phyloP scores from a whole-genome alignment of 257 asterid species.

The Capsicum rhomboideum region DNA sequence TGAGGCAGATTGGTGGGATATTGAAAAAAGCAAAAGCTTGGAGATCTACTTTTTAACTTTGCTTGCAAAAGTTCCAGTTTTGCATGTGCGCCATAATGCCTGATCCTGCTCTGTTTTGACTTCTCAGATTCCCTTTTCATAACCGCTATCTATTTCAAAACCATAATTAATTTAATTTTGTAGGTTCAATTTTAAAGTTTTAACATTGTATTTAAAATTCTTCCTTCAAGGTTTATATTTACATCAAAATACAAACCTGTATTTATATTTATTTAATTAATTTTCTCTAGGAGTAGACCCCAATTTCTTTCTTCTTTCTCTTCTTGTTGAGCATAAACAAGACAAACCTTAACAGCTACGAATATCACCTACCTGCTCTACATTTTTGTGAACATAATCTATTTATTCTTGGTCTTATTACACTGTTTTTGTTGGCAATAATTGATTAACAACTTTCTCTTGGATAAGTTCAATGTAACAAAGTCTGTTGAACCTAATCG shows the following conservation, averaged over 20 bases:
- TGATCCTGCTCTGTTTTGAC: background rate
- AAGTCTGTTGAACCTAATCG: background rate
- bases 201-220: background rate
- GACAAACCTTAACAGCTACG: background rate
- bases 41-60: slow-evolving; percentile 6
- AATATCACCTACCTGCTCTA: background rate
- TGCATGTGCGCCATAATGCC: slow-evolving; percentile 11
- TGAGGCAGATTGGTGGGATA: no score
- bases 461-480: background rate
- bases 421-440: background rate
- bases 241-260: background rate
- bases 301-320: background rate
- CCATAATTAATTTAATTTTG: background rate
- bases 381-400: background rate
- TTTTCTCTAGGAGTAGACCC: background rate
- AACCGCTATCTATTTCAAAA: background rate
- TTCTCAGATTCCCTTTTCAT: background rate
- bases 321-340: background rate
- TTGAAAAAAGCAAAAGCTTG: slow-evolving; percentile 2
- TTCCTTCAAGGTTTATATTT: background rate
- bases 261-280: background rate
- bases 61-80: slow-evolving; percentile 3
- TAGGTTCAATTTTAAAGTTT: background rate
- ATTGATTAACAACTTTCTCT: background rate
- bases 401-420: background rate